Base-by-base conservation (phyloP, 2,329 filamentous ascomycete species). In the Reticulascus tulasneorum region DNA sequence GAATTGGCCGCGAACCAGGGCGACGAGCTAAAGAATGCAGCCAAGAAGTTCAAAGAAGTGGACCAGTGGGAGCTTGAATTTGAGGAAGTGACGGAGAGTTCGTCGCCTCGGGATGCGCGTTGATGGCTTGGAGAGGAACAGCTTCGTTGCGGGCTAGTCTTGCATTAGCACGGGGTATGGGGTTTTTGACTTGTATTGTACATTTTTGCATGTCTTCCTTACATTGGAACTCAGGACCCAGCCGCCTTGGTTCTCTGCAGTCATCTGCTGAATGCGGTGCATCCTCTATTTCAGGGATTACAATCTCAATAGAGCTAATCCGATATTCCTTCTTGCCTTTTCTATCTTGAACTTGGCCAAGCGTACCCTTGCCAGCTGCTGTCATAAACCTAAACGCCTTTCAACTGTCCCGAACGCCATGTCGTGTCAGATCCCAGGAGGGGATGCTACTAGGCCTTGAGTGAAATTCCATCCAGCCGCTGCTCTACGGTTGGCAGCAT, bases 401-500 rank as follows among this genome's bases (percentile, higher is more conserved):
- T 16, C 21, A 27, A 13, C 13, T 17, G 24, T 23, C 13, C 25
- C 13, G 6, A 18, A 12, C 37, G 24, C 18, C n/a, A 33, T 40
- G 37, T 37, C 40, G 37, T 16, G 21, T 19, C 17, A 23, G 16
- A 27, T 10, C 10, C 18, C 6, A 20, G 18, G 19, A 30, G 15
- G 26, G 22, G 22, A 13, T 12, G 6, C 21, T 4, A 19, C 40
- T 13, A 42, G 23, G 40, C 28, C 32, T 26, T 30, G 21, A 42
- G 37, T 8, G 25, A 37, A 13, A 42, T 37, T 16, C 16, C 50
- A 29, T 94, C 87, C 41, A 82, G 63, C 19, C 58, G 73, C 37
- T 79, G 78, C 37, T 86, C 80, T n/a, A 89, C 76, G 6, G 86
- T 63, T 4, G 80, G 82, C 29, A 95, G 60, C 26, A 88, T 54